Base-by-base conservation (phyloP, 805 yeast genomes). In the Ogataea siamensis region DNA sequence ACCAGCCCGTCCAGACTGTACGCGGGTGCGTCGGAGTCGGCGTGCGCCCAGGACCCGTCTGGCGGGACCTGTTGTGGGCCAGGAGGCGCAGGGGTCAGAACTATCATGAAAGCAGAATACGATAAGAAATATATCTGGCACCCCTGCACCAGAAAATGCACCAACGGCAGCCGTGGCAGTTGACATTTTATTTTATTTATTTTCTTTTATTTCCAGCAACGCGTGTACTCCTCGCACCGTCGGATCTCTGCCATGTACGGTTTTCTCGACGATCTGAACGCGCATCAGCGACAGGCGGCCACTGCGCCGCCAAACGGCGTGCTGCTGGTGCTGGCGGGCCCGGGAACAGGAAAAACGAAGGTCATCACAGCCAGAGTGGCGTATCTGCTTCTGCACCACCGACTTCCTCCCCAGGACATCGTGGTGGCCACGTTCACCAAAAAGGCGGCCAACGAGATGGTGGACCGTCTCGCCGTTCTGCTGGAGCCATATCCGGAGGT, bases 381-480 rank as follows among this genome's bases (percentile, higher is more conserved):
- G 0, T 74, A 79, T 51, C 63, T 89, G 19, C 49, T 89, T 6
- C 42, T 74, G 3, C 58, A 71, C 7, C 67, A 73, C 23, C 60
- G 69, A 2, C 58, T 85, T 0, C 64, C 68, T 1, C 89, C 97
- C 0, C 66, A 69, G 22, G 63, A 73, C 32, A 71, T 93, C 13
- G 73, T 91, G 1, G 93, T 89, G 14, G 87, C 96, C 5, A 89
- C 98, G 0, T 91, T 91, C 64, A 91, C 98, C 9, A 85, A 86
- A 51, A 86, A 84, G 51, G 98, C 99, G 0, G 94, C 97, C 2
- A 73, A 69, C 36, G 98, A 91, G 62, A 81, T 91, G 85, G 62
- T 67, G 9, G 82, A 76, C 21, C 67, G 98, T 28, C 60, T 91
- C 13, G 39, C 35, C 0, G 30, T 16, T 4, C 24, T 74, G 34